Percentiles rank a stretch among this genome's conserved stretches.
These are phyloP conservation scores for Ganoderma lingzhi DNA, from an alignment of 1,284 basidiomycete genomes.

Conservation along the genomic window DNA sequence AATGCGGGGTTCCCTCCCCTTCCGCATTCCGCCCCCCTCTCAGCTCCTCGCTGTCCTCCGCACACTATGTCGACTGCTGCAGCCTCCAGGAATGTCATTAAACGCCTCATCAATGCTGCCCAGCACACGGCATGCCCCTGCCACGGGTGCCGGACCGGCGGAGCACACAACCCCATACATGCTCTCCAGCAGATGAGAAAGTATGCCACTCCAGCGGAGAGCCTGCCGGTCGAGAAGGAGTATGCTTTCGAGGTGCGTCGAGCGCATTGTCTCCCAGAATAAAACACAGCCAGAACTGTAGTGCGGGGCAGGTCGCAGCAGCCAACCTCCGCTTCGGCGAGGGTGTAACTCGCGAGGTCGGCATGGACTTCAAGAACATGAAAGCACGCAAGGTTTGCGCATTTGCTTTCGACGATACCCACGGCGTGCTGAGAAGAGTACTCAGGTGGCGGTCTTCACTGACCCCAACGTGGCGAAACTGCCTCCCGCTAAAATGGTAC, in stretches of 20 bases:
- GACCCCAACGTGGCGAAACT: slow-evolving; percentile 88
- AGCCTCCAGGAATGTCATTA: slow-evolving; percentile 63
- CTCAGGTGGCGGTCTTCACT: slow-evolving; percentile 92
- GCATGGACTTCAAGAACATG: slow-evolving; percentile 94
- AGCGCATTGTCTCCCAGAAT: background rate
- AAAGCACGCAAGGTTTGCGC: slow-evolving; percentile 75
- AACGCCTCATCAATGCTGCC: slow-evolving; percentile 75
- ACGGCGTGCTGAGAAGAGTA: slow-evolving; percentile 29
- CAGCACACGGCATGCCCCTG: slow-evolving; percentile 81
- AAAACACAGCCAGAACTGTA: background rate
- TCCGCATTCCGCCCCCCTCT: slow-evolving; percentile 1
- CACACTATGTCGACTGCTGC: slow-evolving; percentile 56
- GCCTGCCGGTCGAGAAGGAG: slow-evolving; percentile 74
- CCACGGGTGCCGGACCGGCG: slow-evolving; percentile 64
- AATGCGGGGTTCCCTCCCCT: slow-evolving; percentile 11
- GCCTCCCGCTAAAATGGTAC: slow-evolving; percentile 82
- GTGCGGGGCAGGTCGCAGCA: slow-evolving; percentile 77
- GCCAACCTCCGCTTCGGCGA: slow-evolving; percentile 91
- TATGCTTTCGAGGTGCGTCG: slow-evolving; percentile 92
- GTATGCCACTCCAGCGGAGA: slow-evolving; percentile 87
- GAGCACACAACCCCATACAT: slow-evolving; percentile 51
- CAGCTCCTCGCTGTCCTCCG: background rate
- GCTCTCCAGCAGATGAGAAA: slow-evolving; percentile 70
- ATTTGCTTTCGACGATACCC: too few species aligned
- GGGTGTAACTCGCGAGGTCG: slow-evolving; percentile 91